Base-by-base conservation (phyloP, 2,329 filamentous ascomycete species). In the Claviceps fusiformis region DNA sequence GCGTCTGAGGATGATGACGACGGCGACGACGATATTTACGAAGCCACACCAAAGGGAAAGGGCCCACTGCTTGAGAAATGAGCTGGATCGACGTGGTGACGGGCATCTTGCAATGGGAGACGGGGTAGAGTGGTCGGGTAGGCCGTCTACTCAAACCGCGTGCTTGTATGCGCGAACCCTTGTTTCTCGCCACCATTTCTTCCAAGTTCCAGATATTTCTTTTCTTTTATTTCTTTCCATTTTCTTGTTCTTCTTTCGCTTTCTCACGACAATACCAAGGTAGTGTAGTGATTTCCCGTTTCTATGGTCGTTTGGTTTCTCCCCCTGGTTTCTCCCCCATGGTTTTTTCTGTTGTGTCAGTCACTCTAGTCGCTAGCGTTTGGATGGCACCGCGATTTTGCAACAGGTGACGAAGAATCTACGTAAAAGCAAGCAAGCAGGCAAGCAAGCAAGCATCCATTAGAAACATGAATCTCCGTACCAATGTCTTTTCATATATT, bases 1-100 rank as follows among this genome's bases (percentile, higher is more conserved):
- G 39, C 17, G 6, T 17, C 17, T 41, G 13, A 13, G 4, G 10
- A 39, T 10, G 35, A 13, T 13, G 35, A 41, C 39, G 37, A 15
- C 37, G 65, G 68, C 43, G 66, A 69, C 41, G 70, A 72, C 39
- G 70, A 73, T 51, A 61, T 74, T 45, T 75, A 75, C 54, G 68
- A 71, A 47, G 64, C 69, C n/a, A 63, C 65, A 17, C 62, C 67
- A 24, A 72, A 68, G 60, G 66, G 62, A 54, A 72, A 73, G 57
- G 65, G 70, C 48, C 67, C 70, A 24, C 56, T 65, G 45, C 67
- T 69, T 55, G 67, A 67, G 47, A 70, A 71, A 54, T 70, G 56
- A 48, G 33, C 35, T 19, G 27, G 35, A 10, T 17, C 39, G 39
- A n/a, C 39, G 39, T n/a, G 39, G 15, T 41, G 39, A n/a, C 15